Conservation (phyloP, 352 stramenopile species). For the Pythium aristosporum region DNA sequence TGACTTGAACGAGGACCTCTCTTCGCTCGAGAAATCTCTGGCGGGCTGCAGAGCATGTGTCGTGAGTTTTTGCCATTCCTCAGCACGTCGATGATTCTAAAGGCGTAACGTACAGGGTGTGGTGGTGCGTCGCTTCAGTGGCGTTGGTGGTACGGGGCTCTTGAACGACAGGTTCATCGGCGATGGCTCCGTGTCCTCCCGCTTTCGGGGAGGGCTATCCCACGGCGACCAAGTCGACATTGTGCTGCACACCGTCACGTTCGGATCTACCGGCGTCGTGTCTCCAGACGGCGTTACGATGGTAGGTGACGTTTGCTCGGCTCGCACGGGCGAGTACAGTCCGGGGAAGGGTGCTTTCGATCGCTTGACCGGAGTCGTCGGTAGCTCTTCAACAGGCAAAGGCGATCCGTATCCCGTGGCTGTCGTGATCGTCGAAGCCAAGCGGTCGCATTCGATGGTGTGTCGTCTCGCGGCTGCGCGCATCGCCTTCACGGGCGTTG, state of each 20-base stretch:
- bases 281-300: constrained; percentile 16
- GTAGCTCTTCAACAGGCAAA: constrained; percentile 8
- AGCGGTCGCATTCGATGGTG: constrained; percentile 11
- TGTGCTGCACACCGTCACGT: constrained; percentile 24
- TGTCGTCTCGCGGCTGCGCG: constrained; percentile 16
- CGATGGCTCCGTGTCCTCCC: not conserved
- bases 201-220: constrained; percentile 19
- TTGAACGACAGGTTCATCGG: constrained; percentile 23
- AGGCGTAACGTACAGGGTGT: constrained; percentile 25
- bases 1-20: constrained; percentile 25
- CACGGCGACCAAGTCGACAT: constrained; percentile 25
- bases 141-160: constrained; percentile 26
- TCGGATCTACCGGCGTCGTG: not conserved
- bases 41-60: constrained; percentile 11
- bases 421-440: not conserved
- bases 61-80: not conserved
- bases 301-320: not conserved
- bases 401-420: constrained; percentile 7
- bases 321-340: constrained; percentile 25
- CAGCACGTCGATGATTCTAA: not conserved
- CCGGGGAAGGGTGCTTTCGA: constrained; percentile 20
- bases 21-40: constrained; percentile 22
- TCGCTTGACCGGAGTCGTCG: constrained; percentile 11
- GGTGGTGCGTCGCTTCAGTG: constrained; percentile 22
- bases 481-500: constrained; percentile 21